These are phyloP conservation scores for Dinochytrium kinnereticum DNA, from an alignment of 371 early-diverging fungal species.

Conservation along the genomic window DNA sequence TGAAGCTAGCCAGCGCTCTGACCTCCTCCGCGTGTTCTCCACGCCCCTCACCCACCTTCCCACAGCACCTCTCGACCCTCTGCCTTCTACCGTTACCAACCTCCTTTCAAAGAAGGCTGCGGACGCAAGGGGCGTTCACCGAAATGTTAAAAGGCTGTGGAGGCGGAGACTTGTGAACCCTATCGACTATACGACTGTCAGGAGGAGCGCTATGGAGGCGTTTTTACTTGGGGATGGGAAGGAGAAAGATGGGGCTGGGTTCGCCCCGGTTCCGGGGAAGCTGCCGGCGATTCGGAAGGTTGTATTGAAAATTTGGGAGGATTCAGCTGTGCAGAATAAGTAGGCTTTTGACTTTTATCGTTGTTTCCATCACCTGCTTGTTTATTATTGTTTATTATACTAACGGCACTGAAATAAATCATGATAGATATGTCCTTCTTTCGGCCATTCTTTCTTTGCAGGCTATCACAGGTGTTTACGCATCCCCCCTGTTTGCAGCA, in stretches of 20 bases:
- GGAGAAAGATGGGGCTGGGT: background rate
- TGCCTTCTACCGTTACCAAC: slow-evolving; percentile 22
- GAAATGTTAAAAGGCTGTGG: slow-evolving; percentile 22
- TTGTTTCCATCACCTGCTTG: background rate
- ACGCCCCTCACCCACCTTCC: slow-evolving; percentile 36
- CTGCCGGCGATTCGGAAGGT: slow-evolving; percentile 74
- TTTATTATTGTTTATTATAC: background rate
- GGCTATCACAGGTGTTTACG: slow-evolving; percentile 83
- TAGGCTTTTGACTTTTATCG: slow-evolving; percentile 37
- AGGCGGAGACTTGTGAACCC: slow-evolving; percentile 45
- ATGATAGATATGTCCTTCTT: slow-evolving; percentile 72
- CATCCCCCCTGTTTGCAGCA: slow-evolving; percentile 81
- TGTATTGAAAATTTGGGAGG: slow-evolving; percentile 77
- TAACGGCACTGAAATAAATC: too few relatives aligned
- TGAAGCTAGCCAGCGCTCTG: background rate
- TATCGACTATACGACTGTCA: slow-evolving; percentile 53
- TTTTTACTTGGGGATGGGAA: background rate
- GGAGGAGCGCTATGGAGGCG: background rate
- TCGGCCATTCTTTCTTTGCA: slow-evolving; percentile 91
- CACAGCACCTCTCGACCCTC: slow-evolving; percentile 25
- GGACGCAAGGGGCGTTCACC: background rate
- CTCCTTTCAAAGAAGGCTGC: slow-evolving; percentile 29
- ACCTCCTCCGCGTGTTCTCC: slow-evolving; percentile 31
- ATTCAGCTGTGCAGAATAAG: slow-evolving; percentile 87
- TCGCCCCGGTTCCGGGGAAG: slow-evolving; percentile 39